These are phyloP conservation scores for Sarcocystis neurona DNA, from an alignment of 169 alveolate genomes.

Conservation along the genomic window DNA sequence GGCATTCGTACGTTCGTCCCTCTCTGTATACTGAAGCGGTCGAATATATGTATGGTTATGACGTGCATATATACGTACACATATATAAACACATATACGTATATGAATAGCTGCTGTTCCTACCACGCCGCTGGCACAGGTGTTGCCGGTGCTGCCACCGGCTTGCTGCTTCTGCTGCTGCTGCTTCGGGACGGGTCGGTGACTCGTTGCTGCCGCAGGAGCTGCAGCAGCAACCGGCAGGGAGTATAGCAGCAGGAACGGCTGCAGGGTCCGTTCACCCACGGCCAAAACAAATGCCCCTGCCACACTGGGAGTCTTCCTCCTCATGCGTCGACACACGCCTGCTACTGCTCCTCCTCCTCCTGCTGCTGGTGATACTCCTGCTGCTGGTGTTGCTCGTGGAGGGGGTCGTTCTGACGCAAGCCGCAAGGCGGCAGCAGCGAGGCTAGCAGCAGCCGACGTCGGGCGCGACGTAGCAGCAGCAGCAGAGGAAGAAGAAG, in stretches of 20 bases:
- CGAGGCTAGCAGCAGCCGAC: slow-evolving; percentile 16
- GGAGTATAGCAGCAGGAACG: slow-evolving; percentile 42
- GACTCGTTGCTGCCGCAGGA: no score
- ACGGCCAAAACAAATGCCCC: slow-evolving; percentile 48
- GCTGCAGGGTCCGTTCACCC: slow-evolving; percentile 48
- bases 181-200: slow-evolving; percentile 1
- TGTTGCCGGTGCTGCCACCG: background rate
- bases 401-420: slow-evolving; percentile 20
- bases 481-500: background rate
- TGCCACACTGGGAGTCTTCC: slow-evolving; percentile 1
- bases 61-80: no score
- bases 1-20: no score
- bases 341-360: slow-evolving; percentile 45
- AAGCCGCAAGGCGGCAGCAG: background rate
- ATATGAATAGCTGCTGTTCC: no score
- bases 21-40: no score
- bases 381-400: background rate
- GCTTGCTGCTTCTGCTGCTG: background rate
- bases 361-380: slow-evolving; percentile 10
- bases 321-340: background rate
- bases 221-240: no score
- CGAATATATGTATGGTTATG: no score
- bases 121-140: background rate
- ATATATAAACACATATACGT: no score
- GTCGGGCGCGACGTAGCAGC: background rate